phyloP scores from a whole-genome alignment of 1,284 basidiomycete genomes.

The Athelia psychrophila region DNA sequence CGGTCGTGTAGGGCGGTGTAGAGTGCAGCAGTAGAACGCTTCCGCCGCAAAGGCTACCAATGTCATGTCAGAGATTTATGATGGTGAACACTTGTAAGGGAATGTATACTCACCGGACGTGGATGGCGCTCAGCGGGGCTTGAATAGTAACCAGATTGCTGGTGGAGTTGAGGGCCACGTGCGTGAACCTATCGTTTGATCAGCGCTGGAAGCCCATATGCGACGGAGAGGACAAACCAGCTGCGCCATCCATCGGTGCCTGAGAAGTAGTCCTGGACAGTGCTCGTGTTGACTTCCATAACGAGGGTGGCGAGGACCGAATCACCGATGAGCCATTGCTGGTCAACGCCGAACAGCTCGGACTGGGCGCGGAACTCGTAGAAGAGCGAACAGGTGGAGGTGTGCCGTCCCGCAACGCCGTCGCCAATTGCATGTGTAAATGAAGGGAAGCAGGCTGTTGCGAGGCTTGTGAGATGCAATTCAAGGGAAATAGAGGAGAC shows the following conservation, averaged over 20 bases:
- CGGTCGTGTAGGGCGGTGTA: constrained; percentile 54
- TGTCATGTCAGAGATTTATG: too few relatives aligned
- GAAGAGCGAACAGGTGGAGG: constrained; percentile 74
- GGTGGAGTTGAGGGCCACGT: too few relatives aligned
- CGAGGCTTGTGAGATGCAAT: not conserved
- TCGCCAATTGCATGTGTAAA: constrained; percentile 74
- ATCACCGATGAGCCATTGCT: constrained; percentile 69
- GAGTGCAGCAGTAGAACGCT: constrained; percentile 56
- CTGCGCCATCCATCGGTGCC: too few relatives aligned
- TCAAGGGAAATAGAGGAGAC: constrained; percentile 76
- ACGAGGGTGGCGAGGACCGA: constrained; percentile 77
- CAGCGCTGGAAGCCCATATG: too few relatives aligned
- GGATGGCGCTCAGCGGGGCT: constrained; percentile 66
- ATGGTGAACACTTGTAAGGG: too few relatives aligned
- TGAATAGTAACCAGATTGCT: constrained; percentile 30
- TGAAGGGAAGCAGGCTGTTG: constrained; percentile 1
- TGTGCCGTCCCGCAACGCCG: constrained; percentile 58
- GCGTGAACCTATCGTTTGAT: too few relatives aligned
- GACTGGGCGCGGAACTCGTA: constrained; percentile 76
- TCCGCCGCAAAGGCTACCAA: constrained; percentile 50
- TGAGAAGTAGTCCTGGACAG: constrained; percentile 34
- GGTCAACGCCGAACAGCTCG: constrained; percentile 59
- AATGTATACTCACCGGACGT: constrained; percentile 41
- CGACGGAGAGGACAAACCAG: constrained; percentile 39
- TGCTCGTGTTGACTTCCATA: constrained; percentile 53